Percentiles rank a stretch among this genome's conserved stretches.
Evolutionary conservation across 2,329 filamentous ascomycete species (phyloP).

Genomic region (Acrocalymma vagum): DNA sequence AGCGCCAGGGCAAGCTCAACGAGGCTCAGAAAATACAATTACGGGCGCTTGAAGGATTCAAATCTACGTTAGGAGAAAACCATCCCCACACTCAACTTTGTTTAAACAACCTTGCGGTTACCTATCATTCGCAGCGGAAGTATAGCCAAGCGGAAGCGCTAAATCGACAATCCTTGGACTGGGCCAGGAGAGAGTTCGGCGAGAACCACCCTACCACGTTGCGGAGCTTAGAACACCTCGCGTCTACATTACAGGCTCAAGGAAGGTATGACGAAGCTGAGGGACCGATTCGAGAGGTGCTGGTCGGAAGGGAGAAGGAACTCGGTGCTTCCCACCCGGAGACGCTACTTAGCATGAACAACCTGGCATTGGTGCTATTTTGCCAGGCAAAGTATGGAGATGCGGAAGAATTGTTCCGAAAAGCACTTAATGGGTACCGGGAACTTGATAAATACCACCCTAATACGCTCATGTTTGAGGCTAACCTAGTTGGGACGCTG

Average conservation of each 20-base stretch:
- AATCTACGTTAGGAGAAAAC: no score
- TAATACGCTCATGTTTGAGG: conserved; percentile 5
- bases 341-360: conserved; percentile 9
- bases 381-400: conserved; percentile 11
- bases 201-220: no score
- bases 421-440: conserved; percentile 12
- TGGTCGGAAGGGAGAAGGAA: conserved; percentile 9
- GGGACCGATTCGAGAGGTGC: conserved; percentile 6
- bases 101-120: no score
- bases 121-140: no score
- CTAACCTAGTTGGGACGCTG: conserved; percentile 9
- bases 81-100: no score
- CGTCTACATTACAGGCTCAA: neutral
- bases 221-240: conserved; percentile 5
- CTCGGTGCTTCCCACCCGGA: conserved; percentile 5
- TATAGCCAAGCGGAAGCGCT: no score
- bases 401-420: conserved; percentile 6
- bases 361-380: conserved; percentile 8
- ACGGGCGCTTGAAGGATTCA: no score
- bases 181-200: no score
- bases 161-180: no score
- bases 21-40: no score
- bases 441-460: conserved; percentile 6
- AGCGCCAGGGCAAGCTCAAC: no score
- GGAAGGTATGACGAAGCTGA: conserved; percentile 14